Evolutionary conservation across 2,329 filamentous ascomycete genomes (phyloP).

Genomic region (Penicillium olsonii): DNA sequence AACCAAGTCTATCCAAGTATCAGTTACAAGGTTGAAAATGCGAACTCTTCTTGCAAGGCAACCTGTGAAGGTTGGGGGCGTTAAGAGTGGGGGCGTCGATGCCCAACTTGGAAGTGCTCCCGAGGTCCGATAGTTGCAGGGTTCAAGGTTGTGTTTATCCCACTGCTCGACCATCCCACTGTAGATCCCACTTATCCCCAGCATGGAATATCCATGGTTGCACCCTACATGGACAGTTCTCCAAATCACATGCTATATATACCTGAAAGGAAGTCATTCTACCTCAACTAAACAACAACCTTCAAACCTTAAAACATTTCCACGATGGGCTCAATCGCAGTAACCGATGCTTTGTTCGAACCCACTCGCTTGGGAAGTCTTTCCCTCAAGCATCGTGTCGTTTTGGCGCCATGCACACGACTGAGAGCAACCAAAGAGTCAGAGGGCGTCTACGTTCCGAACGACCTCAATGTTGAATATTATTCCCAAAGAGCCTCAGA

Average conservation of each 20-base stretch:
- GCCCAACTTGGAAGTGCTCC: no score
- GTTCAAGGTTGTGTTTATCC: no score
- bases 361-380: constrained; percentile 36
- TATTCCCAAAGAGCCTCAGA: constrained; percentile 35
- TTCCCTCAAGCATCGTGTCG: constrained; percentile 27
- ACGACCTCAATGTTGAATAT: constrained; percentile 32
- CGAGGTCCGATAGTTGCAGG: no score
- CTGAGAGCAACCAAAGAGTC: constrained; percentile 31
- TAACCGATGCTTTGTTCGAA: constrained; percentile 31
- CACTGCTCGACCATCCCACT: no score
- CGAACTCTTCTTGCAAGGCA: no score
- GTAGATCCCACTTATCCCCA: no score
- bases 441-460: constrained; percentile 33
- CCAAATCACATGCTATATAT: not conserved
- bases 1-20: no score
- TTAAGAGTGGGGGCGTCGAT: no score
- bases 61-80: no score
- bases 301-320: not conserved
- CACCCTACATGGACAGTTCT: no score
- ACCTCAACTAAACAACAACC: not conserved
- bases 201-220: no score
- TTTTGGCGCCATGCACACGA: constrained; percentile 30
- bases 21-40: no score
- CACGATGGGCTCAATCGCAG: constrained; percentile 28
- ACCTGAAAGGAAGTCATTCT: not conserved